These are phyloP conservation scores for Monosporozyma solicola DNA, from an alignment of 805 yeast genomes.

Conservation along the genomic window DNA sequence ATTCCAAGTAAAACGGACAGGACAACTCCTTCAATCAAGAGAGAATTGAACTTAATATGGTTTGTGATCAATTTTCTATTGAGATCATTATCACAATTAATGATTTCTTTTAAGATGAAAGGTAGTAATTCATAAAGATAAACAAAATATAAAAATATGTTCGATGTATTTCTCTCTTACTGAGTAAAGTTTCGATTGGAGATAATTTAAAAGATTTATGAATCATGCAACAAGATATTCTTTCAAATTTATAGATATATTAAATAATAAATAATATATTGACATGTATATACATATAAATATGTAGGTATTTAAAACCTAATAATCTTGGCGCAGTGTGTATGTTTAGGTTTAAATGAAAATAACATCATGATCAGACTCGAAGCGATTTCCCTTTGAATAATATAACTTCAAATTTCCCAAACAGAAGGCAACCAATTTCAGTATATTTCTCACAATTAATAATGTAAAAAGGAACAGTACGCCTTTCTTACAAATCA, in stretches of 20 bases:
- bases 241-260: neutral
- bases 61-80: too few species aligned
- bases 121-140: too few species aligned
- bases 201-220: neutral
- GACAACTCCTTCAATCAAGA: too few species aligned
- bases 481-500: slow-evolving; percentile 41
- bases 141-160: too few species aligned
- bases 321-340: neutral
- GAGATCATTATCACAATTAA: too few species aligned
- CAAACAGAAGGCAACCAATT: neutral
- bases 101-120: too few species aligned
- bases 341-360: neutral
- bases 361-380: neutral
- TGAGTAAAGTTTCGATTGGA: neutral
- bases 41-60: too few species aligned
- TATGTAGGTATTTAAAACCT: neutral
- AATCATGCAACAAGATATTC: neutral
- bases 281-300: neutral
- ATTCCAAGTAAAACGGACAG: too few species aligned
- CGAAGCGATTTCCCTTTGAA: neutral
- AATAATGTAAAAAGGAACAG: neutral
- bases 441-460: neutral
- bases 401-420: neutral
- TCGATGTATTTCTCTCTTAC: too few species aligned
- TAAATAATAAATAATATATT: neutral